A percentile compares a stretch with the other conserved stretches of the same genome.
phyloP scores from a whole-genome alignment of 78 protist genomes.

The Dictyostelium firmibasis region DNA sequence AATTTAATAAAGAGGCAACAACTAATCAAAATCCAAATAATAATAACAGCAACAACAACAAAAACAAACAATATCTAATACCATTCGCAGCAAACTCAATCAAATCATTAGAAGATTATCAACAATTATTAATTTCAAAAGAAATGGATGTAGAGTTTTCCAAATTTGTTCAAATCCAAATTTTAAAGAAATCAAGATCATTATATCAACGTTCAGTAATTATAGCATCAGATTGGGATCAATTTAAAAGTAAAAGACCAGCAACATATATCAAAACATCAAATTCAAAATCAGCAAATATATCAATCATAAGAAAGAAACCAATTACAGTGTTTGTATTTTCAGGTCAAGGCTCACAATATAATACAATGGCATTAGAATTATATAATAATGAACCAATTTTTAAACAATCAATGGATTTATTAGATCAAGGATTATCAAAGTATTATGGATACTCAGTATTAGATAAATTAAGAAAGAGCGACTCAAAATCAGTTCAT shows the following conservation, averaged over 20 bases:
- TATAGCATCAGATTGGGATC: background rate
- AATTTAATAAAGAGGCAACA: background rate
- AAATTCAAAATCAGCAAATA: background rate
- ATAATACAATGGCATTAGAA: constrained; percentile 23
- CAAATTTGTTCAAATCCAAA: background rate
- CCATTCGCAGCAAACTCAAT: constrained; percentile 49
- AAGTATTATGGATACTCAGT: background rate
- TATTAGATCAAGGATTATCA: background rate
- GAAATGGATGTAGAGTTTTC: background rate
- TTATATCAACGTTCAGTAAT: background rate
- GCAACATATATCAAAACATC: background rate
- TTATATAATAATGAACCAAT: constrained; percentile 5
- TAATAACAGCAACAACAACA: background rate
- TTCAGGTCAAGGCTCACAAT: constrained; percentile 80
- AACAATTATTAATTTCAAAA: background rate
- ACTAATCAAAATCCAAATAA: background rate
- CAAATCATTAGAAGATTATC: constrained; percentile 29
- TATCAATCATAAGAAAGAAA: background rate
- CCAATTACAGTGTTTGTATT: constrained; percentile 42
- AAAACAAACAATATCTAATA: background rate
- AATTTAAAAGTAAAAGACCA: background rate
- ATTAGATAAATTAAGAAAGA: background rate
- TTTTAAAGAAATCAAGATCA: background rate
- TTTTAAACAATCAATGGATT: background rate
- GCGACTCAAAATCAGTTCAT: background rate